Percentiles rank a stretch among this genome's conserved stretches.
Evolutionary conservation across 139 green algal genomes (phyloP).

Genomic region (Gonium pectorale): DNA sequence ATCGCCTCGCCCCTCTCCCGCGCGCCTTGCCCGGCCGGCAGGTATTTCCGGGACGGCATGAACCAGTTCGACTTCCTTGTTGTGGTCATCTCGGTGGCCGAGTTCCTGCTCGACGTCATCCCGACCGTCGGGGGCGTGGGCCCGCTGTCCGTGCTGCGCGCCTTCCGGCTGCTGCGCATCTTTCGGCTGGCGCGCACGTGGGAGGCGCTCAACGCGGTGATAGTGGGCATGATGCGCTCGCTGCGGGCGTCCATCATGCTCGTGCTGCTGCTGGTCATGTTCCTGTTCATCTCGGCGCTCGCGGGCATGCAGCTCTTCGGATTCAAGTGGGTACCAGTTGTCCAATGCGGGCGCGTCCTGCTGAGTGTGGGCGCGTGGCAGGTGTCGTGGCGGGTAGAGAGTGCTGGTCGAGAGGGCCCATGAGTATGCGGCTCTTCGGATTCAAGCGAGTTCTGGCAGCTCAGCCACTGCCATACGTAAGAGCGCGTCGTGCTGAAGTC

Average conservation of each 20-base stretch:
- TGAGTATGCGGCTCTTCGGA: conserved; percentile 80
- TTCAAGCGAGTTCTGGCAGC: conserved; percentile 42
- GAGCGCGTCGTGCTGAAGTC: no score
- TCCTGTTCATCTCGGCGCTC: conserved; percentile 79
- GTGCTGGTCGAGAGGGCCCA: no score
- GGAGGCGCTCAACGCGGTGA: conserved; percentile 78
- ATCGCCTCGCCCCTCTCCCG: conserved; percentile 13
- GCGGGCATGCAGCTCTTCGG: conserved; percentile 82
- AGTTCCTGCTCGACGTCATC: conserved; percentile 75
- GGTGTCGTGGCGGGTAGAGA: no score
- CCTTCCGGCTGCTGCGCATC: conserved; percentile 79
- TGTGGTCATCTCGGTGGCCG: conserved; percentile 68
- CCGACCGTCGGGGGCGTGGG: conserved; percentile 53
- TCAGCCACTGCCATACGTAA: no score
- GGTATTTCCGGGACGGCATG: conserved; percentile 70
- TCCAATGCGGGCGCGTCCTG: no score
- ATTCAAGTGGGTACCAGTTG: conserved; percentile 40
- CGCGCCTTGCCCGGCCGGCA: not conserved
- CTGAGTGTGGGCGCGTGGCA: no score
- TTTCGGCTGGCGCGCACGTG: conserved; percentile 77
- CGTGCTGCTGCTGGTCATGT: conserved; percentile 73
- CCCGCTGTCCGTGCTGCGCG: conserved; percentile 74
- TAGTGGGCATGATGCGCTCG: conserved; percentile 70
- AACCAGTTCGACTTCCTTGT: conserved; percentile 76
- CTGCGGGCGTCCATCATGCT: conserved; percentile 57